Conservation (phyloP, 2,329 filamentous ascomycete species). For the Penicillium sp. region DNA sequence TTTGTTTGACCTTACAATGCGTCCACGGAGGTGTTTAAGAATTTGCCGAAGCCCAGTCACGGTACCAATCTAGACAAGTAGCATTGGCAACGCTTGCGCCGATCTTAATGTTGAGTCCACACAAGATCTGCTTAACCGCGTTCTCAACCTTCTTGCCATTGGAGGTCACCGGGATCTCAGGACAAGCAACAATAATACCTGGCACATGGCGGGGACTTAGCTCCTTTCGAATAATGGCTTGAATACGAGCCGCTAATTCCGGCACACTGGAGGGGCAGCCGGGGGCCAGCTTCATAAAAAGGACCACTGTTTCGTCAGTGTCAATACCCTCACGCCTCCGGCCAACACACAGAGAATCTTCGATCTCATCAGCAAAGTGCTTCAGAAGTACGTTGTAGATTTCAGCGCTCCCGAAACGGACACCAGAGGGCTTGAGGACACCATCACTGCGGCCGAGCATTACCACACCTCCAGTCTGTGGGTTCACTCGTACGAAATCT, state of each 20-base stretch:
- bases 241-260: slow-evolving; percentile 64
- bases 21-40: slow-evolving; percentile 12
- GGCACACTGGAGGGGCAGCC: slow-evolving; percentile 47
- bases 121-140: slow-evolving; percentile 93
- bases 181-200: slow-evolving; percentile 75
- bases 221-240: slow-evolving; percentile 68
- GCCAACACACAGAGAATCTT: slow-evolving; percentile 87
- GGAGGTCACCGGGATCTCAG: slow-evolving; percentile 84
- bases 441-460: slow-evolving; percentile 95
- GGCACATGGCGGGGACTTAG: slow-evolving; percentile 89
- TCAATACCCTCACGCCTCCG: slow-evolving; percentile 68
- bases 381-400: slow-evolving; percentile 93
- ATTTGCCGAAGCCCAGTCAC: slow-evolving; percentile 67
- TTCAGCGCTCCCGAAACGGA: slow-evolving; percentile 89
- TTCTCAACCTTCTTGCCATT: slow-evolving; percentile 99
- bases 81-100: slow-evolving; percentile 93
- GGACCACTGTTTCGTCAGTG: slow-evolving; percentile 78
- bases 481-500: slow-evolving; percentile 78
- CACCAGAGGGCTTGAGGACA: slow-evolving; percentile 86
- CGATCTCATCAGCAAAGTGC: slow-evolving; percentile 74
- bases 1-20: not conserved
- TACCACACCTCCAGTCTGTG: slow-evolving; percentile 71
- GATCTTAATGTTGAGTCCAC: slow-evolving; percentile 80
- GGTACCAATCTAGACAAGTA: slow-evolving; percentile 85
- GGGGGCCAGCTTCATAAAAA: slow-evolving; percentile 77